Evolutionary conservation across 2,329 filamentous ascomycete species (phyloP).

Genomic region (Ophiocordyceps australis): DNA sequence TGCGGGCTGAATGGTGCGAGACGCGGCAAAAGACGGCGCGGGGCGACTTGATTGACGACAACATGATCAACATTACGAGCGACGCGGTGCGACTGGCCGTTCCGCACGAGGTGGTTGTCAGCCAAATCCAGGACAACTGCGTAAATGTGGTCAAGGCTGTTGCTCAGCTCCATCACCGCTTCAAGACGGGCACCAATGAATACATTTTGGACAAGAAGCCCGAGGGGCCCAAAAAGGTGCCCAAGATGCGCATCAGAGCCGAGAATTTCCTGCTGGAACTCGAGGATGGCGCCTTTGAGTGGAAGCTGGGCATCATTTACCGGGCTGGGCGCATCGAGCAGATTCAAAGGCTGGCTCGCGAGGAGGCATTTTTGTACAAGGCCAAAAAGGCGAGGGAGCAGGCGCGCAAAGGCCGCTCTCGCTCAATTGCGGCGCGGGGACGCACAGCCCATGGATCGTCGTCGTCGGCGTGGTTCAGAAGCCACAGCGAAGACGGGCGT

Average conservation of each 20-base stretch:
- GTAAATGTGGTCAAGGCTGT: slow-evolving; percentile 75
- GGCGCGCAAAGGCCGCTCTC: slow-evolving; percentile 35
- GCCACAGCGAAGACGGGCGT: slow-evolving; percentile 33
- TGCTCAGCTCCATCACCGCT: slow-evolving; percentile 83
- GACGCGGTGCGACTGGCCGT: slow-evolving; percentile 80
- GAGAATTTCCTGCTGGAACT: slow-evolving; percentile 78
- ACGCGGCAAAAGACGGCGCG: slow-evolving; percentile 47
- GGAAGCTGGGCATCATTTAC: slow-evolving; percentile 92
- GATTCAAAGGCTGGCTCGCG: slow-evolving; percentile 71
- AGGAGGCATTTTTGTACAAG: slow-evolving; percentile 80
- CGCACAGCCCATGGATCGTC: slow-evolving; percentile 12
- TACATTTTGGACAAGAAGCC: slow-evolving; percentile 76
- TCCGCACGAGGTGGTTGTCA: slow-evolving; percentile 78
- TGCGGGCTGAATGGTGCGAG: slow-evolving; percentile 66
- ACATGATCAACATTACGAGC: slow-evolving; percentile 63
- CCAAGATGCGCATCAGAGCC: slow-evolving; percentile 67
- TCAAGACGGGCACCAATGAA: slow-evolving; percentile 72
- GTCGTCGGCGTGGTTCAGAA: slow-evolving; percentile 23
- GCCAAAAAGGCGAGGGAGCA: slow-evolving; percentile 68
- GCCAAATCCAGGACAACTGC: slow-evolving; percentile 85
- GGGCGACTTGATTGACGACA: slow-evolving; percentile 48
- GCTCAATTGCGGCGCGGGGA: slow-evolving; percentile 27
- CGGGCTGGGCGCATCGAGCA: slow-evolving; percentile 78
- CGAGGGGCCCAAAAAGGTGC: slow-evolving; percentile 70
- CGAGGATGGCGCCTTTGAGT: slow-evolving; percentile 93